A percentile compares a stretch with the other conserved stretches of the same genome.
phyloP scores from a whole-genome alignment of 495 filamentous ascomycete genomes.

The Tuber brumale region DNA sequence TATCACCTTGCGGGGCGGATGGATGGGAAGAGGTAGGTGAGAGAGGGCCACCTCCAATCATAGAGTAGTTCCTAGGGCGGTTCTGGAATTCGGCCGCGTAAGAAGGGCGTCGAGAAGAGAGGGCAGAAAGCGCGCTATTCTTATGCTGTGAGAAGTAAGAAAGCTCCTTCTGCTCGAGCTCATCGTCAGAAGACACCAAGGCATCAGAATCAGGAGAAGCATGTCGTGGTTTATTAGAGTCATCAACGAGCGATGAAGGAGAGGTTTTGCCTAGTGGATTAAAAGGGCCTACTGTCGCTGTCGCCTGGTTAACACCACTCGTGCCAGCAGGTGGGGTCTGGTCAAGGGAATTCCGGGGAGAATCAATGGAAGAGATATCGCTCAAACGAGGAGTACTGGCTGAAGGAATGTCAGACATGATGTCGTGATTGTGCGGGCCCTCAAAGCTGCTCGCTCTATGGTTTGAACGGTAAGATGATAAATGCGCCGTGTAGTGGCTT shows the following conservation, averaged over 20 bases:
- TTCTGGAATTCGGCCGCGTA: conserved; percentile 56
- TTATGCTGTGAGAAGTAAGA: conserved; percentile 41
- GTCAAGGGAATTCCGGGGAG: conserved; percentile 36
- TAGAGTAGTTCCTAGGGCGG: conserved; percentile 57
- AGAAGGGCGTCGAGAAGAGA: conserved; percentile 53
- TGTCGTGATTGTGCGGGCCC: conserved; percentile 28
- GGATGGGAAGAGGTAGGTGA: conserved; percentile 72
- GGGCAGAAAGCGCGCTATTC: conserved; percentile 46
- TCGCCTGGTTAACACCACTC: conserved; percentile 25
- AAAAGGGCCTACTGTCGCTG: conserved; percentile 25
- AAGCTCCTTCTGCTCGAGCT: conserved; percentile 55
- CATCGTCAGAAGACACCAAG: conserved; percentile 86
- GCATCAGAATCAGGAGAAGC: conserved; percentile 92
- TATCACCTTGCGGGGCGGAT: conserved; percentile 63
- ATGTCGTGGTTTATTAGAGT: conserved; percentile 59
- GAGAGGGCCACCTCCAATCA: conserved; percentile 53
- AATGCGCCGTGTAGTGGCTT: conserved; percentile 27
- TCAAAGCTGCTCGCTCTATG: conserved; percentile 24
- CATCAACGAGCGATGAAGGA: conserved; percentile 59
- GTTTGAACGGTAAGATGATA: conserved; percentile 19
- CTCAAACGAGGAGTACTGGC: conserved; percentile 39
- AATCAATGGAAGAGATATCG: conserved; percentile 40
- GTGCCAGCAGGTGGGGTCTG: conserved; percentile 28
- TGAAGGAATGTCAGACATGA: conserved; percentile 40
- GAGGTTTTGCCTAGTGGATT: conserved; percentile 29